Evolutionary conservation across 2,329 filamentous ascomycete genomes (phyloP), one percentile per base, ranked within the genome.

Genomic region (Apiospora aurea): DNA sequence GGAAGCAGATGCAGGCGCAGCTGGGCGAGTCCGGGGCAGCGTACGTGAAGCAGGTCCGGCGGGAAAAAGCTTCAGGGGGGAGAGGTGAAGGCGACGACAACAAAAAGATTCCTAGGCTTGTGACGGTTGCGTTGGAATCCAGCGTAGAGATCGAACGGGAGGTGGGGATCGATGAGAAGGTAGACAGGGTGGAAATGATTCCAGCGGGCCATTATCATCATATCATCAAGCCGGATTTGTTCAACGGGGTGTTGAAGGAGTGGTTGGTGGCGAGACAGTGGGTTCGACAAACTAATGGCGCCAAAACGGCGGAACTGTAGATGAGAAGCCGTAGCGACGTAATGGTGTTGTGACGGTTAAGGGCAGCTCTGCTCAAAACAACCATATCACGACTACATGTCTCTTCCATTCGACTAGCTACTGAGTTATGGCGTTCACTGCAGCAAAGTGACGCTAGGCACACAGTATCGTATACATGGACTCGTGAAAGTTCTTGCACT

Each of bases 11-110:
- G 72, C 24, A 7, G 34, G 66, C 38, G 38, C 47, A 69, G 26
- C 44, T 73, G 47, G 72, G 70, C 29, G 47, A 61, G 47, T 70
- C 69, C 7, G 69, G 69, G 3, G 38, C 18, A 1, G 51, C 14
- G 29, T 70, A 70, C 49, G 6, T 70, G 49, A 6, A 10, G 1
- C 53, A 29, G 29, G n/a, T 29, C 11, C 49, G 24, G 5, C 47
- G 2, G 2, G 7, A 11, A 51, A 10, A 1, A 8, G 41, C 7
- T 8, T 10, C 21, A 10, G 47, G 21, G 2, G 47, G 41, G 2
- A 5, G 4, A 7, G 46, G 46, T 18, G 4, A n/a, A 18, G 46
- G 2, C 46, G 10, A 10, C n/a, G n/a, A 10, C 44, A 46, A 18
- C 6, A 14, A 14, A 11, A 29, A 8, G 53, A 11, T 61, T 10